These are phyloP conservation scores for Dendrobium chrysotoxum DNA, from an alignment of 106 monocot genomes.

Conservation along the genomic window DNA sequence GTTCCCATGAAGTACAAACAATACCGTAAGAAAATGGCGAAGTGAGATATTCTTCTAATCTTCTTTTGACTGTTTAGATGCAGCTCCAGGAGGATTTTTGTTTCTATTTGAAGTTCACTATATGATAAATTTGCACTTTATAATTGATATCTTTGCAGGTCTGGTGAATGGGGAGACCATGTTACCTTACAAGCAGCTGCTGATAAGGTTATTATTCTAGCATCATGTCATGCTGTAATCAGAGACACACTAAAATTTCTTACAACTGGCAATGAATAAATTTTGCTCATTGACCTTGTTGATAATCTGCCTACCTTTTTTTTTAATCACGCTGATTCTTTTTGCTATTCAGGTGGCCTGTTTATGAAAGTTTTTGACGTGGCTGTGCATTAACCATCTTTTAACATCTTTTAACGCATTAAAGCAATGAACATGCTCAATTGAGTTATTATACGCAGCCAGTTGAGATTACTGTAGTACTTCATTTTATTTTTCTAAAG, in stretches of 20 bases:
- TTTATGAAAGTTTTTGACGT: not conserved
- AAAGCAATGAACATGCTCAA: not conserved
- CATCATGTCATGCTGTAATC: not conserved
- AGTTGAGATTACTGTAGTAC: not conserved
- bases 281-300: not conserved
- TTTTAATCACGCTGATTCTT: not conserved
- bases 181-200: constrained; percentile 98
- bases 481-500: not conserved
- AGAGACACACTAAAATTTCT: not conserved
- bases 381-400: not conserved
- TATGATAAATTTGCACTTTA: not conserved
- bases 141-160: constrained; percentile 34
- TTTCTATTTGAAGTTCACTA: constrained; percentile 2
- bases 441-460: not conserved
- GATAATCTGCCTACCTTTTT: not conserved
- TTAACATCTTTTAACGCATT: not conserved
- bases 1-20: constrained; percentile 94
- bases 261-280: not conserved
- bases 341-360: too few relatives aligned
- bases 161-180: constrained; percentile 99
- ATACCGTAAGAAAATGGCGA: constrained; percentile 93
- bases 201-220: constrained; percentile 62
- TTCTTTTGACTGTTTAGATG: not conserved
- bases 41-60: constrained; percentile 35
- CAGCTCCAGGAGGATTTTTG: not conserved